phyloP scores from a whole-genome alignment of 805 yeast species.

The Candida easanensis region DNA sequence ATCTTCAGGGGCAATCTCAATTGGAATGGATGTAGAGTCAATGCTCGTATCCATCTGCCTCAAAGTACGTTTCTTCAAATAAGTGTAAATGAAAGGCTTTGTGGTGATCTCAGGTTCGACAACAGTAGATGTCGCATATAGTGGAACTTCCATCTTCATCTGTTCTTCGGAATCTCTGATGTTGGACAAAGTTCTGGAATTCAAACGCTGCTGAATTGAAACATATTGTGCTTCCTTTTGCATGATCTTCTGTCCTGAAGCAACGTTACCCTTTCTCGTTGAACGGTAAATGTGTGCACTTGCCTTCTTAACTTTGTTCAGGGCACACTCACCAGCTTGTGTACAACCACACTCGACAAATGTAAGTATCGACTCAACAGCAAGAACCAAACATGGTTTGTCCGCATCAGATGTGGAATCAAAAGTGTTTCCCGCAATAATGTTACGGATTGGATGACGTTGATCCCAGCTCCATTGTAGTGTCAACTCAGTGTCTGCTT shows the following conservation, averaged over 20 bases:
- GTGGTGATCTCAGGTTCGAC: constrained; percentile 19
- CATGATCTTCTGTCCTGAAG: constrained; percentile 27
- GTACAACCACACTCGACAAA: constrained; percentile 63
- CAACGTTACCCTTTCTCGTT: constrained; percentile 31
- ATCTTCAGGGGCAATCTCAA: constrained; percentile 17
- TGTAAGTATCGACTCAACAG: constrained; percentile 59
- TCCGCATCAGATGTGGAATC: constrained; percentile 54
- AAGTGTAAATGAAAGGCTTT: constrained; percentile 22
- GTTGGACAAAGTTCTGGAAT: constrained; percentile 24
- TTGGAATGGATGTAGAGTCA: constrained; percentile 27
- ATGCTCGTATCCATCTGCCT: constrained; percentile 11
- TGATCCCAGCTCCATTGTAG: constrained; percentile 89
- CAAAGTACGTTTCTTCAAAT: constrained; percentile 14
- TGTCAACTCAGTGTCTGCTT: constrained; percentile 68
- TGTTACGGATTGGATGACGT: constrained; percentile 65
- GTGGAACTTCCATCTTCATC: constrained; percentile 9
- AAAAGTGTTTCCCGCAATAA: constrained; percentile 42
- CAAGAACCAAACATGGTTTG: constrained; percentile 53
- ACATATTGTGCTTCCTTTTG: constrained; percentile 31
- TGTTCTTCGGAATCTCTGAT: constrained; percentile 16
- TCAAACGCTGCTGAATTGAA: constrained; percentile 33
- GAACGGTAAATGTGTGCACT: constrained; percentile 59
- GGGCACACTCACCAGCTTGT: constrained; percentile 48
- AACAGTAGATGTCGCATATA: constrained; percentile 6
- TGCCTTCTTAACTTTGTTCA: constrained; percentile 59